A percentile compares a stretch with the other conserved stretches of the same genome.
phyloP scores from a whole-genome alignment of 805 yeast genomes.

The Metschnikowia lachancei region DNA sequence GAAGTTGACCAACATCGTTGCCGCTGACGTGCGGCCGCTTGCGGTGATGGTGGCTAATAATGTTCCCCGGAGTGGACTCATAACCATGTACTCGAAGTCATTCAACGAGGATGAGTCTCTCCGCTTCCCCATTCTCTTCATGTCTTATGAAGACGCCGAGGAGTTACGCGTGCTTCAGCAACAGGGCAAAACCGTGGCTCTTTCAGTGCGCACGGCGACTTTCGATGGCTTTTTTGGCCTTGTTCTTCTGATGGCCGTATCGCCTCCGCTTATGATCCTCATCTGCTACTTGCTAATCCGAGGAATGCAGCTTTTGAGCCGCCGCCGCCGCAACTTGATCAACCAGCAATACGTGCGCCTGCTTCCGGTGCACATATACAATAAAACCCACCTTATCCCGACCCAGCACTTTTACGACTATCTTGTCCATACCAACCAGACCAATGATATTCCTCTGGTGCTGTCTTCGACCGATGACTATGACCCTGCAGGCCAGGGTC shows the following conservation, averaged over 20 bases:
- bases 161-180: constrained; percentile 15
- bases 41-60: constrained; percentile 60
- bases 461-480: constrained; percentile 16
- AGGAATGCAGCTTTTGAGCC: constrained; percentile 28
- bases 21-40: constrained; percentile 33
- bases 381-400: constrained; percentile 34
- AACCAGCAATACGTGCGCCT: constrained; percentile 32
- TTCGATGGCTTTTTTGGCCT: constrained; percentile 39
- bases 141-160: constrained; percentile 43
- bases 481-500: constrained; percentile 6
- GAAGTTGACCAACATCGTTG: constrained; percentile 47
- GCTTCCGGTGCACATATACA: constrained; percentile 40
- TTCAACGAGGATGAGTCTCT: constrained; percentile 40
- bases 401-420: constrained; percentile 28
- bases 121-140: constrained; percentile 51
- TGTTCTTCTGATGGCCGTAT: constrained; percentile 40
- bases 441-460: constrained; percentile 16
- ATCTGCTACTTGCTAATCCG: constrained; percentile 33
- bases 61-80: constrained; percentile 43
- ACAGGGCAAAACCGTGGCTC: constrained; percentile 5
- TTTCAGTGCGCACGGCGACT: constrained; percentile 32
- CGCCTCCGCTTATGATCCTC: constrained; percentile 41
- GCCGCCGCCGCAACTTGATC: constrained; percentile 25
- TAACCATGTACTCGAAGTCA: constrained; percentile 53
- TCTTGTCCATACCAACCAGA: constrained; percentile 33